Evolutionary conservation across 768 basidiomycete genomes (phyloP).

Genomic region (Gymnopilus dilepis): DNA sequence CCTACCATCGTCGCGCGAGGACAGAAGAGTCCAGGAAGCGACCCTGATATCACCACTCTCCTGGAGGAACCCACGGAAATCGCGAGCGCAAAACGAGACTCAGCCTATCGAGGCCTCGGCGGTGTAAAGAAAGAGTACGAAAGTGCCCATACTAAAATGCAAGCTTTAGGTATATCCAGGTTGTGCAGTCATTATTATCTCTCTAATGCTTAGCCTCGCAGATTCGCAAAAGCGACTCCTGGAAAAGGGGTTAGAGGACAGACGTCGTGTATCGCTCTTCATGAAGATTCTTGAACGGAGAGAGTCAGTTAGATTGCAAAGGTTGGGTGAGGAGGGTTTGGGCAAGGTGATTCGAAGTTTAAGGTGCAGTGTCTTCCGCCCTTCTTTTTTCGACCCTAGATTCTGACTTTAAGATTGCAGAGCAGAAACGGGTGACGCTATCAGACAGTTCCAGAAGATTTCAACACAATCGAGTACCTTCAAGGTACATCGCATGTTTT

Average conservation of each 20-base stretch:
- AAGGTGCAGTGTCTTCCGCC: constrained; percentile 2
- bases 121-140: constrained; percentile 15
- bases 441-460: background rate
- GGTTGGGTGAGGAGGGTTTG: constrained; percentile 17
- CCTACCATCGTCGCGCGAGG: background rate
- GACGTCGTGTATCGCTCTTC: constrained; percentile 26
- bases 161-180: background rate
- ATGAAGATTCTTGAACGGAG: constrained; percentile 30
- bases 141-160: constrained; percentile 3
- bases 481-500: background rate
- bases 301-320: constrained; percentile 32
- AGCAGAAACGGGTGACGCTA: background rate
- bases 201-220: background rate
- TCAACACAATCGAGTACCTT: background rate
- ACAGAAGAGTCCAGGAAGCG: background rate
- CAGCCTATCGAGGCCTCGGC: constrained; percentile 15
- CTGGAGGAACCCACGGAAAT: constrained; percentile 17
- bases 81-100: constrained; percentile 9
- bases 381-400: background rate
- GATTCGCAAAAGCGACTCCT: constrained; percentile 18
- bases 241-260: constrained; percentile 8
- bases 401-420: background rate
- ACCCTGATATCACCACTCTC: background rate
- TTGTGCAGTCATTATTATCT: background rate
- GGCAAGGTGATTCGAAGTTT: constrained; percentile 21